phyloP scores from a whole-genome alignment of 768 basidiomycete genomes.

The Lactifluus hygrophoroides region DNA sequence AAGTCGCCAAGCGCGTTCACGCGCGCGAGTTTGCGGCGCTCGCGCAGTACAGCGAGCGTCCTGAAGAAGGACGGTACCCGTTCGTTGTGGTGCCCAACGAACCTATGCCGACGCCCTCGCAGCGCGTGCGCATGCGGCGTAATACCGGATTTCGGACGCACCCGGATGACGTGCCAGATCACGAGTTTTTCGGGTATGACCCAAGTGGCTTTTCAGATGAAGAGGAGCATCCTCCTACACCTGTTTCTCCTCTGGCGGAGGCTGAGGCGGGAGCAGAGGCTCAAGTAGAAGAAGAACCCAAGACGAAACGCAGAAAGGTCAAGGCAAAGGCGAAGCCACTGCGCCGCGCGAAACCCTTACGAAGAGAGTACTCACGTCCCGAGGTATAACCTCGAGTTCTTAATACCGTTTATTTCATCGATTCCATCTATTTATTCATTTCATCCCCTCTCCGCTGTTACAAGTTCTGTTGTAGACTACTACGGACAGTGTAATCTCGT shows the following conservation, averaged over 20 bases:
- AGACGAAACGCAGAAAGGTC: constrained; percentile 1
- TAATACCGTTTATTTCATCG: background rate
- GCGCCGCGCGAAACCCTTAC: constrained; percentile 1
- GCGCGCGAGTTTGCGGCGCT: constrained; percentile 20
- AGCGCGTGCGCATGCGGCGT: constrained; percentile 20
- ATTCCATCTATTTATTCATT: background rate
- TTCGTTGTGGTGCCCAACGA: constrained; percentile 14
- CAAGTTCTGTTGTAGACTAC: background rate
- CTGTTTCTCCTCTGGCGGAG: background rate
- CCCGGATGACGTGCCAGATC: constrained; percentile 22
- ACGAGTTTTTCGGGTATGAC: constrained; percentile 19
- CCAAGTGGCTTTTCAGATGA: constrained; percentile 3
- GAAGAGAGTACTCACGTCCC: constrained; percentile 2
- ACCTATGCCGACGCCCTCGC: constrained; percentile 22
- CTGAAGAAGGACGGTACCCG: constrained; percentile 22
- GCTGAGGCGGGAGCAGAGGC: background rate
- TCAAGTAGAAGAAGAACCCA: background rate
- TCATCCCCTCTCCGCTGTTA: background rate
- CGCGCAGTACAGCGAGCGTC: constrained; percentile 20
- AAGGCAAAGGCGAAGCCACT: background rate
- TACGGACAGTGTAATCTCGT: background rate
- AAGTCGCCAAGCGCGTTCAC: constrained; percentile 23
- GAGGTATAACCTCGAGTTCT: background rate
- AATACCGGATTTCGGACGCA: constrained; percentile 4
- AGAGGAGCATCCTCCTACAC: background rate